A percentile compares a stretch with the other conserved stretches of the same genome.
Evolutionary conservation across 148 eudicot genomes (phyloP).

Genomic region (Persicaria tinctoria): DNA sequence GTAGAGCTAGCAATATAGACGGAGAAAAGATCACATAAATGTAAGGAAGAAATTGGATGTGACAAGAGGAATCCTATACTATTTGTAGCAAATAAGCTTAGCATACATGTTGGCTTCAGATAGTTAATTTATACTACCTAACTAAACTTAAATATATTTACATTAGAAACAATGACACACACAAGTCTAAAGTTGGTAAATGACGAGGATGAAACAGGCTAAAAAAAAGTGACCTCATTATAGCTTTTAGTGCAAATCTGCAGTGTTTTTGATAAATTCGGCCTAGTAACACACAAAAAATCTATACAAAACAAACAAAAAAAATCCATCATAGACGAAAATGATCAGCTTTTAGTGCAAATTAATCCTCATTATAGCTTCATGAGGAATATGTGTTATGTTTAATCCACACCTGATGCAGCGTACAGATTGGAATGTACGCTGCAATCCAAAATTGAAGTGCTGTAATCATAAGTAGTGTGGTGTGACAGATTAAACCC

Average conservation of each 20-base stretch:
- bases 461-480: too few relatives aligned
- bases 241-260: background rate
- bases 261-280: background rate
- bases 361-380: background rate
- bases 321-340: background rate
- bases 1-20: background rate
- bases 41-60: background rate
- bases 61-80: background rate
- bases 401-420: background rate
- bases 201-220: too few relatives aligned
- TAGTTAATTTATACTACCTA: background rate
- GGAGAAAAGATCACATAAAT: too few relatives aligned
- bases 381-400: background rate
- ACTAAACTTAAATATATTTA: too few relatives aligned
- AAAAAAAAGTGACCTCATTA: too few relatives aligned
- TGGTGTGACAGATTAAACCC: too few relatives aligned
- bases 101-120: background rate
- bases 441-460: background rate
- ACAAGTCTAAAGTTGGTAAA: too few relatives aligned
- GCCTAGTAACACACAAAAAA: background rate
- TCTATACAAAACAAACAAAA: too few relatives aligned
- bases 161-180: too few relatives aligned
- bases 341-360: background rate
- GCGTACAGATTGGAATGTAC: background rate
- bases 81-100: too few relatives aligned